phyloP scores from a whole-genome alignment of 2,329 filamentous ascomycete species.

The Claviceps sp. region DNA sequence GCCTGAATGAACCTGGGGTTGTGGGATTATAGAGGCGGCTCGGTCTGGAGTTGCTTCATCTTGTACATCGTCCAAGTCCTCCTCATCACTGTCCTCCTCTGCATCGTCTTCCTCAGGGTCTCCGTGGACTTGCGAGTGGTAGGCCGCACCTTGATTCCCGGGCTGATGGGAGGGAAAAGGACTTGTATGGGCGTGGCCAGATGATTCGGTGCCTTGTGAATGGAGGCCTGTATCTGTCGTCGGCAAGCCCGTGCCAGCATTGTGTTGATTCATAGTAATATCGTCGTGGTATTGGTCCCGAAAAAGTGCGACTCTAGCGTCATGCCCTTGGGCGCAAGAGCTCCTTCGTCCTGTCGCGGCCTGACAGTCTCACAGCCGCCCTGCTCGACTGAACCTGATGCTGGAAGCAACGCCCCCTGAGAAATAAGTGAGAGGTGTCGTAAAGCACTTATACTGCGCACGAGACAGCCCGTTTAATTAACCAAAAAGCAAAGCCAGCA shows the following conservation, averaged over 20 bases:
- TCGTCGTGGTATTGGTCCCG: constrained; percentile 1
- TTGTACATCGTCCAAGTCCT: constrained; percentile 23
- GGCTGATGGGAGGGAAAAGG: not conserved
- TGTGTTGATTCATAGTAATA: constrained; percentile 1
- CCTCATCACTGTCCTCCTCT: constrained; percentile 14
- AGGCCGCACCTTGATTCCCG: not conserved
- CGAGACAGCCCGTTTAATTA: not conserved
- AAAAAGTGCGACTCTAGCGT: not conserved
- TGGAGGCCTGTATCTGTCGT: constrained; percentile 5
- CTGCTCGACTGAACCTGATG: not conserved
- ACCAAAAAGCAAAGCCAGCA: not conserved
- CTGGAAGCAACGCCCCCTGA: constrained; percentile 1
- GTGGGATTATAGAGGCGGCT: not conserved
- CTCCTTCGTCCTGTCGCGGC: constrained; percentile 2
- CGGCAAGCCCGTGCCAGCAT: constrained; percentile 2
- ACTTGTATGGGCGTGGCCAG: not conserved
- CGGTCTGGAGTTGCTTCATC: constrained; percentile 17
- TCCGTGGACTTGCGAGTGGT: constrained; percentile 4
- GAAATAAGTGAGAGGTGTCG: not conserved
- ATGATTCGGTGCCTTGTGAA: constrained; percentile 4
- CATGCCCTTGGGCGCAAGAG: not conserved
- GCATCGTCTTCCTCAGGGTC: constrained; percentile 14
- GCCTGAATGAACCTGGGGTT: not conserved
- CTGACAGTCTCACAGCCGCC: not conserved
- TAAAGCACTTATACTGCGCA: not conserved